Evolutionary conservation across 1,139 yeast species (phyloP).

Genomic region (Taphrina sp.): DNA sequence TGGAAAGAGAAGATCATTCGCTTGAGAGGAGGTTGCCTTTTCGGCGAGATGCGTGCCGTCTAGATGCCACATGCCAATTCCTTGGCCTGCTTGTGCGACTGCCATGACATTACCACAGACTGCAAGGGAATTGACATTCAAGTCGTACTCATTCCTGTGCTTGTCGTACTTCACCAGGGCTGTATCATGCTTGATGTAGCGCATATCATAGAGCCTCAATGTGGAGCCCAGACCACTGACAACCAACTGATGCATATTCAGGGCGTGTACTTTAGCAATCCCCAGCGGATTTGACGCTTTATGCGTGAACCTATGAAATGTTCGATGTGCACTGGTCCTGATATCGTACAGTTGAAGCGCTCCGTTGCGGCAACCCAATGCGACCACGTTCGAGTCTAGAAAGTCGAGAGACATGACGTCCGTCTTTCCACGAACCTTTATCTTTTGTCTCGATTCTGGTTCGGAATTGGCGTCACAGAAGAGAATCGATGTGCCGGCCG

Average conservation of each 20-base stretch:
- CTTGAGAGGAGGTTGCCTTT: not conserved
- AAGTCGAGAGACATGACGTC: slow-evolving; percentile 33
- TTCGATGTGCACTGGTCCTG: slow-evolving; percentile 2
- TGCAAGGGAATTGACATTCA: slow-evolving; percentile 18
- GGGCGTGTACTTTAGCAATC: not conserved
- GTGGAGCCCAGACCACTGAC: slow-evolving; percentile 22
- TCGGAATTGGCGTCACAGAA: not conserved
- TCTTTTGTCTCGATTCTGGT: not conserved
- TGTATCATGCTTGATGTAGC: slow-evolving; percentile 2
- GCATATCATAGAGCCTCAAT: slow-evolving; percentile 27
- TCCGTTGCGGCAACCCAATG: slow-evolving; percentile 30
- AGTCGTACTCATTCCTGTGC: slow-evolving; percentile 22
- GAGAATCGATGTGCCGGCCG: slow-evolving; percentile 6
- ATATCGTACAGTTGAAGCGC: slow-evolving; percentile 19
- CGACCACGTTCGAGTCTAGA: slow-evolving; percentile 18
- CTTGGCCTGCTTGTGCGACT: slow-evolving; percentile 14
- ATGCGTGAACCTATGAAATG: slow-evolving; percentile 10
- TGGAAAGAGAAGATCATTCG: slow-evolving; percentile 1
- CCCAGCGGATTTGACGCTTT: not conserved
- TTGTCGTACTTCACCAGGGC: slow-evolving; percentile 19
- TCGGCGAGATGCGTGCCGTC: slow-evolving; percentile 2
- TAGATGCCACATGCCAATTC: slow-evolving; percentile 13
- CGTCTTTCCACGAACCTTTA: slow-evolving; percentile 16
- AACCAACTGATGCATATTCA: slow-evolving; percentile 13
- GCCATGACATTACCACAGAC: slow-evolving; percentile 4